phyloP scores from a whole-genome alignment of 176 grass and related monocot genomes.

The Eragrostis curvula region DNA sequence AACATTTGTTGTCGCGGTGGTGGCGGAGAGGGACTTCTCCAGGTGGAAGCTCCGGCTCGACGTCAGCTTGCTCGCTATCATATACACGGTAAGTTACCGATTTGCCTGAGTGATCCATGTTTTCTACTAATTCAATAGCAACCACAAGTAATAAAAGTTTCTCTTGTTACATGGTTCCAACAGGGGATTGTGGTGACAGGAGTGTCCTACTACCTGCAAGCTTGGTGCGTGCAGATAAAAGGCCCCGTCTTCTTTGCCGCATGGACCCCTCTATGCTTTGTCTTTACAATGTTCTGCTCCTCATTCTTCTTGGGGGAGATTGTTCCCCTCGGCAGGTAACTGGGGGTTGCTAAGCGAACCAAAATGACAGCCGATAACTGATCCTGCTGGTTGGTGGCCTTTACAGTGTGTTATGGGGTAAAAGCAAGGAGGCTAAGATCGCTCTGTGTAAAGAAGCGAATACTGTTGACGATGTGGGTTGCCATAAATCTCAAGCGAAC shows the following conservation, averaged over 20 bases:
- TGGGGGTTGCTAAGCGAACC: slow-evolving; percentile 5
- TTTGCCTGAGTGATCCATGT: too few relatives aligned
- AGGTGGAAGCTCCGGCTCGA: slow-evolving; percentile 61
- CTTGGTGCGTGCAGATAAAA: neutral
- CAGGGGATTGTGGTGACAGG: slow-evolving; percentile 52
- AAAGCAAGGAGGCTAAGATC: slow-evolving; percentile 35
- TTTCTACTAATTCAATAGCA: too few relatives aligned
- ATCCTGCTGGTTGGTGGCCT: slow-evolving; percentile 51
- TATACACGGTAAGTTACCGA: slow-evolving; percentile 15
- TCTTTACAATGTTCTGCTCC: slow-evolving; percentile 24
- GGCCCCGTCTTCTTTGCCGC: neutral
- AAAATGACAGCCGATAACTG: too few relatives aligned
- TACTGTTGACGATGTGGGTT: too few relatives aligned
- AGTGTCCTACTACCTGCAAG: slow-evolving; percentile 53
- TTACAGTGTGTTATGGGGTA: slow-evolving; percentile 68
- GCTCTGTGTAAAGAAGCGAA: neutral
- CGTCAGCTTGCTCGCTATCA: slow-evolving; percentile 49
- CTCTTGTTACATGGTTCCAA: too few relatives aligned
- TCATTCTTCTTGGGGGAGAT: neutral
- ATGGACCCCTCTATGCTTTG: neutral
- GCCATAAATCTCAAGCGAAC: too few relatives aligned
- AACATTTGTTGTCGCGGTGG: slow-evolving; percentile 36
- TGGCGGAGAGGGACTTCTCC: slow-evolving; percentile 49
- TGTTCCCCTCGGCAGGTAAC: slow-evolving; percentile 5
- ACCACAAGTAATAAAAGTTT: too few relatives aligned